A percentile compares a stretch with the other conserved stretches of the same genome.
These are phyloP conservation scores for Tolypocladium ophioglossoides DNA, from an alignment of 2,329 filamentous ascomycete species.

Conservation along the genomic window DNA sequence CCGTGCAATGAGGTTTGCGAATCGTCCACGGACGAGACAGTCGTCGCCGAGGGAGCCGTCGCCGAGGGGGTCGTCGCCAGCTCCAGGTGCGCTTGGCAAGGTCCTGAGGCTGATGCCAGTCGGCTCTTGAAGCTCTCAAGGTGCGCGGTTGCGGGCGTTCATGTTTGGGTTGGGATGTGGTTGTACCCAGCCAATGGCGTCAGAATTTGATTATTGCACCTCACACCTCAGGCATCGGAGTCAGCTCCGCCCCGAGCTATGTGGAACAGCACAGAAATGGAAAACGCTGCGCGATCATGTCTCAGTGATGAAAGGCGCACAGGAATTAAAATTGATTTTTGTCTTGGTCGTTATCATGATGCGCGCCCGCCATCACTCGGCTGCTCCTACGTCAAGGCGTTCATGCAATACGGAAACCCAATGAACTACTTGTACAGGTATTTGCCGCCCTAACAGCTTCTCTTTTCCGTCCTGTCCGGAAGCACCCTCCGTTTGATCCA, in stretches of 20 bases:
- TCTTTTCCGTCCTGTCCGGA: neutral
- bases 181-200: constrained; percentile 3
- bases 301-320: no score
- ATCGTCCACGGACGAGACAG: neutral
- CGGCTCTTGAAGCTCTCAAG: neutral
- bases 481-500: constrained; percentile 20
- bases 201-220: neutral
- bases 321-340: neutral
- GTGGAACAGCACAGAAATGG: neutral
- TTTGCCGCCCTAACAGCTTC: neutral
- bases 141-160: neutral
- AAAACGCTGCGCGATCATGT: neutral
- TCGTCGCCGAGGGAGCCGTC: neutral
- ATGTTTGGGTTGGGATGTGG: neutral
- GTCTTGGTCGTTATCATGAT: neutral
- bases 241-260: neutral
- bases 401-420: neutral
- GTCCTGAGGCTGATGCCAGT: neutral
- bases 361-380: neutral
- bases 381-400: neutral
- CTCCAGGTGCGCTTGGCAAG: neutral
- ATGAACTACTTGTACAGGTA: neutral
- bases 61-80: neutral
- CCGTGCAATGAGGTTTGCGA: neutral
- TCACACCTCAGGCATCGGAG: neutral